Conservation (phyloP, 1,284 basidiomycete species). For the Melampsora americana region DNA sequence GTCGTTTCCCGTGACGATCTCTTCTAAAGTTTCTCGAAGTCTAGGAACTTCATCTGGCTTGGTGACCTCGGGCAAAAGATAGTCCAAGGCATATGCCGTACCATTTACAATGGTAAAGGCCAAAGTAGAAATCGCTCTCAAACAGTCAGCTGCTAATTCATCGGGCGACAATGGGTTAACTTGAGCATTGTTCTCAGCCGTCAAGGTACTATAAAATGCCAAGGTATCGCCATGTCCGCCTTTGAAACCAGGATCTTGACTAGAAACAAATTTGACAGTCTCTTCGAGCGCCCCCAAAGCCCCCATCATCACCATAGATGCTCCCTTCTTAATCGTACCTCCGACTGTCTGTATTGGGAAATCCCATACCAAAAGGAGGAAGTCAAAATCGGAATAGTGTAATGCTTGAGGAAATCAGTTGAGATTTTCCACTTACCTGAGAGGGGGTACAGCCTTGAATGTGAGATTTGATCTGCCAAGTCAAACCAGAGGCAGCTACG, state of each 20-base stretch:
- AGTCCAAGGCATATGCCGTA: constrained; percentile 23
- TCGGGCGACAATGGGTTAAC: constrained; percentile 8
- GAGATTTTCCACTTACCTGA: neutral
- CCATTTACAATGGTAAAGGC: constrained; percentile 32
- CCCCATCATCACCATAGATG: constrained; percentile 21
- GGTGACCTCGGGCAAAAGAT: constrained; percentile 11
- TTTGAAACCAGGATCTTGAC: constrained; percentile 1
- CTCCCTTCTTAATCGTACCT: constrained; percentile 22
- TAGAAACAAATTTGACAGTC: constrained; percentile 34
- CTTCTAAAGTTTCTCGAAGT: neutral
- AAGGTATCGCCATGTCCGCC: constrained; percentile 22
- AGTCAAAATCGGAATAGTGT: too few species aligned
- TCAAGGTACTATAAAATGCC: constrained; percentile 12
- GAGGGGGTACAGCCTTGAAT: constrained; percentile 22
- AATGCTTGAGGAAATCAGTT: too few species aligned
- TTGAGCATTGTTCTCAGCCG: neutral
- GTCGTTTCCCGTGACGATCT: neutral
- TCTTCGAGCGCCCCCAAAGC: constrained; percentile 36
- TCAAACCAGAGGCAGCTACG: constrained; percentile 27
- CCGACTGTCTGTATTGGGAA: neutral
- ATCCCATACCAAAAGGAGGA: too few species aligned
- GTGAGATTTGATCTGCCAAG: constrained; percentile 40
- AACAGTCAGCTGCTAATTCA: constrained; percentile 37
- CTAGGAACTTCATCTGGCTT: neutral
- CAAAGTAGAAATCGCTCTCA: constrained; percentile 35